phyloP scores from a whole-genome alignment of 2,329 filamentous ascomycete species.

The Lojkania enalia region DNA sequence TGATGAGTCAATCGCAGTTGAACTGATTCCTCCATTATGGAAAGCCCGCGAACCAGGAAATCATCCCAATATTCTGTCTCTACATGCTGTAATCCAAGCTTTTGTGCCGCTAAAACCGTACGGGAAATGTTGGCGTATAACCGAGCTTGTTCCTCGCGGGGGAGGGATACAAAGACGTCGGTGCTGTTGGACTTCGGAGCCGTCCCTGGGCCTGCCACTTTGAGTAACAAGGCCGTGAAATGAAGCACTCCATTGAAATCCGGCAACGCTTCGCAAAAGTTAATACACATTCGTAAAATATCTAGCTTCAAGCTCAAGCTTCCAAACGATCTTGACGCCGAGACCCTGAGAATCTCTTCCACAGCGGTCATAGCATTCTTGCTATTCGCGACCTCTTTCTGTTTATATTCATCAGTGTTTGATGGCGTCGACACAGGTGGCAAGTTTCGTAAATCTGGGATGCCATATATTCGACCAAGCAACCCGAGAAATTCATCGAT shows the following conservation, averaged over 20 bases:
- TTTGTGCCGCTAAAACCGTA: conserved; percentile 75
- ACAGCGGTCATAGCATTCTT: conserved; percentile 45
- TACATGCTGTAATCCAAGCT: conserved; percentile 70
- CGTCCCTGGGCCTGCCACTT: conserved; percentile 78
- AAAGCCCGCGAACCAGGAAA: conserved; percentile 79
- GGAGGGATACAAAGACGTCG: conserved; percentile 70
- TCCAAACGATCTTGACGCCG: conserved; percentile 64
- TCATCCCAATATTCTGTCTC: conserved; percentile 96
- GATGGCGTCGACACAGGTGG: conserved; percentile 43
- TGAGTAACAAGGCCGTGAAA: conserved; percentile 81
- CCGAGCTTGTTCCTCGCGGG: conserved; percentile 80
- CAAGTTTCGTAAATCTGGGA: conserved; percentile 37
- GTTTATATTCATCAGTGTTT: conserved; percentile 7
- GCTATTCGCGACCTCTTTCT: conserved; percentile 11
- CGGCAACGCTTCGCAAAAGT: conserved; percentile 89
- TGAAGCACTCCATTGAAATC: conserved; percentile 89
- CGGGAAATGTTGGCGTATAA: conserved; percentile 85
- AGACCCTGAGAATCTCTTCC: conserved; percentile 62
- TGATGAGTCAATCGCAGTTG: conserved; percentile 37
- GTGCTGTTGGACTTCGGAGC: conserved; percentile 70
- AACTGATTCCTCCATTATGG: conserved; percentile 58
- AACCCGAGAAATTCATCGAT: conserved; percentile 48
- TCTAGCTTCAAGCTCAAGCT: conserved; percentile 81
- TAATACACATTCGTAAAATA: conserved; percentile 85
- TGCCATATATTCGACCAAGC: conserved; percentile 49